Conservation (phyloP, 805 yeast genomes). For the Komagataella ulmi region DNA sequence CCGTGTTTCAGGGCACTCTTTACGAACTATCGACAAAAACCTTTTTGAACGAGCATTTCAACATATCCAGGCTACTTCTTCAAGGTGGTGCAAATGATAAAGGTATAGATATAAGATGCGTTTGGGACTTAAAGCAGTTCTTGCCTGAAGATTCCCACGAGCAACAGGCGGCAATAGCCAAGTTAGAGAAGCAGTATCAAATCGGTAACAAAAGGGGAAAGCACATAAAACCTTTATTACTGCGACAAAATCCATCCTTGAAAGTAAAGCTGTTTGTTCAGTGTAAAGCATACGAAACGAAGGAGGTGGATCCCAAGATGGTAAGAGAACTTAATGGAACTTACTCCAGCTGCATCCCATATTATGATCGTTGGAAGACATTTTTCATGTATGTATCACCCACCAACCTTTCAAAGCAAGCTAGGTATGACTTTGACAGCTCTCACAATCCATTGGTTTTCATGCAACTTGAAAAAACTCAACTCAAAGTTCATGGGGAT, state of each 20-base stretch:
- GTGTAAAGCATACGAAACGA: slow-evolving; percentile 33
- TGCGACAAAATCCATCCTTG: slow-evolving; percentile 7
- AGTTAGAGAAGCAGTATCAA: not conserved
- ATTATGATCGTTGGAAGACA: slow-evolving; percentile 8
- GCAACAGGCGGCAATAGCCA: not conserved
- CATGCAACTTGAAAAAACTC: slow-evolving; percentile 23
- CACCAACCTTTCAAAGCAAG: slow-evolving; percentile 31
- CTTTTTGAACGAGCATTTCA: slow-evolving; percentile 22
- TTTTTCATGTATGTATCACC: slow-evolving; percentile 34
- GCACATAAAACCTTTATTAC: slow-evolving; percentile 12
- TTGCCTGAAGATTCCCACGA: slow-evolving; percentile 4
- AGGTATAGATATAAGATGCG: slow-evolving; percentile 43
- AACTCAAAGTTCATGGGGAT: slow-evolving; percentile 8
- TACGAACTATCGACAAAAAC: slow-evolving; percentile 34
- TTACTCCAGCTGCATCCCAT: slow-evolving; percentile 22
- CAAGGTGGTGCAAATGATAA: slow-evolving; percentile 45
- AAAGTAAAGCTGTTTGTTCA: slow-evolving; percentile 35
- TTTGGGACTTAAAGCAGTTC: slow-evolving; percentile 26
- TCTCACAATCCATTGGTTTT: slow-evolving; percentile 31
- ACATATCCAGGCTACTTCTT: slow-evolving; percentile 23
- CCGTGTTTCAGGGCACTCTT: slow-evolving; percentile 40
- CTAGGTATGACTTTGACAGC: slow-evolving; percentile 28
- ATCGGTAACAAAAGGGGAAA: slow-evolving; percentile 9
- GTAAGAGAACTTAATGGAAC: slow-evolving; percentile 44
- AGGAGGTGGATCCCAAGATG: slow-evolving; percentile 28